A percentile compares a stretch with the other conserved stretches of the same genome.
Evolutionary conservation across 176 grass and related monocot species (phyloP).

Genomic region (Aegilops bicornis): DNA sequence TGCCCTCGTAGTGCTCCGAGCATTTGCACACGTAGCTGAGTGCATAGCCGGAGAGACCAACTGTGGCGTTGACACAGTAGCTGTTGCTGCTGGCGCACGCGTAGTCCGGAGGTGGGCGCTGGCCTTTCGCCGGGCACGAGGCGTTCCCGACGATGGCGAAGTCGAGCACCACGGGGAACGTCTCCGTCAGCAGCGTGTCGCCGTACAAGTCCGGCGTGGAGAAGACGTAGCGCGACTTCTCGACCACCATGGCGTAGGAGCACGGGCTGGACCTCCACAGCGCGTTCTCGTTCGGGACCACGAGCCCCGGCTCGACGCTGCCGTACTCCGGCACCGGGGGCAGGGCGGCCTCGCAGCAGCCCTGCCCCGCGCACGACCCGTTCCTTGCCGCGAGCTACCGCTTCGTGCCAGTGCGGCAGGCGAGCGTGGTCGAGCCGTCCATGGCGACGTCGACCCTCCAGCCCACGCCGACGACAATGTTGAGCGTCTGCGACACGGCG

Average conservation of each 20-base stretch:
- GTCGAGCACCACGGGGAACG: neutral
- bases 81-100: too few species aligned
- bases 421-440: too few species aligned
- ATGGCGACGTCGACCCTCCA: neutral
- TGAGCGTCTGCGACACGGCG: neutral
- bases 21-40: too few species aligned
- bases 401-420: too few species aligned
- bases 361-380: neutral
- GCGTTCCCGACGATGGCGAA: too few species aligned
- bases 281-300: neutral
- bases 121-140: too few species aligned
- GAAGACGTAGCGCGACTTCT: neutral
- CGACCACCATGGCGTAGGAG: conserved; percentile 10
- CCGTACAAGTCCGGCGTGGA: neutral
- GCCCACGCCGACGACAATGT: neutral
- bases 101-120: too few species aligned
- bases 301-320: neutral
- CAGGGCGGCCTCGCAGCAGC: neutral
- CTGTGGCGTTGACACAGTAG: too few species aligned
- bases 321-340: neutral
- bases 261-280: neutral
- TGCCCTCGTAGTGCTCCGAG: too few species aligned
- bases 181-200: neutral
- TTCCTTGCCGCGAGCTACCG: neutral
- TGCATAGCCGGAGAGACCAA: too few species aligned